Evolutionary conservation across 228 moss, liverwort and hornwort species (phyloP).

Genomic region (Sphagnum fallax): DNA sequence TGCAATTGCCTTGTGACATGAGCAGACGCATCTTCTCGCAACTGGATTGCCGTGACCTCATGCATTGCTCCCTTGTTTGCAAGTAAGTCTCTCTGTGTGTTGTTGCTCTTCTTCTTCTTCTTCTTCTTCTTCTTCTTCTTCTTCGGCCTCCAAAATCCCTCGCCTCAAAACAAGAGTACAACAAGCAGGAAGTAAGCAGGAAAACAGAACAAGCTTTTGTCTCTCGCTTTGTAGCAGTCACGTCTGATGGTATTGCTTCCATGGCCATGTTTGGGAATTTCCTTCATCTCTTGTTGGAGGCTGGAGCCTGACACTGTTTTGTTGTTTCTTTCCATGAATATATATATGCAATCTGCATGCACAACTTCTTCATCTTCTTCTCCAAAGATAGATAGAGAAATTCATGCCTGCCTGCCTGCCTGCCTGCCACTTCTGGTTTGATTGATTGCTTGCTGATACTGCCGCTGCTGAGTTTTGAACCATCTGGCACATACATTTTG

Average conservation of each 20-base stretch:
- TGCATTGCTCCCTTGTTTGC: constrained; percentile 41
- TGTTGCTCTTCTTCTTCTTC: not conserved
- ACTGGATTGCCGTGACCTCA: constrained; percentile 40
- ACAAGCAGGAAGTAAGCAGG: not conserved
- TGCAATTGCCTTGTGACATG: constrained; percentile 26
- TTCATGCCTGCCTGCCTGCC: too few relatives aligned
- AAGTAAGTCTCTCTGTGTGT: constrained; percentile 15
- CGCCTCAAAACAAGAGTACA: not conserved
- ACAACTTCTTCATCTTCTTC: too few relatives aligned
- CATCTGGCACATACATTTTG: too few relatives aligned
- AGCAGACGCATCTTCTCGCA: constrained; percentile 40
- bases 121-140: not conserved
- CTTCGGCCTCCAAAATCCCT: not conserved
- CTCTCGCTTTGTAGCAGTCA: not conserved
- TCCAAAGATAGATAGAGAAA: too few relatives aligned
- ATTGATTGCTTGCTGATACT: too few relatives aligned
- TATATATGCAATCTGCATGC: too few relatives aligned
- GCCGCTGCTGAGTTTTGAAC: too few relatives aligned
- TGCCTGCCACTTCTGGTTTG: too few relatives aligned
- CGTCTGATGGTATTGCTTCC: not conserved
- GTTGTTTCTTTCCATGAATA: too few relatives aligned
- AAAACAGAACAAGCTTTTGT: too few relatives aligned
- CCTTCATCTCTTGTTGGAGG: not conserved
- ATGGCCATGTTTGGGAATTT: not conserved
- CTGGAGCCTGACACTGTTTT: not conserved